Evolutionary conservation across 2,329 filamentous ascomycete species (phyloP), one percentile per base, ranked within the genome.

Genomic region (Chaetomium globosum): DNA sequence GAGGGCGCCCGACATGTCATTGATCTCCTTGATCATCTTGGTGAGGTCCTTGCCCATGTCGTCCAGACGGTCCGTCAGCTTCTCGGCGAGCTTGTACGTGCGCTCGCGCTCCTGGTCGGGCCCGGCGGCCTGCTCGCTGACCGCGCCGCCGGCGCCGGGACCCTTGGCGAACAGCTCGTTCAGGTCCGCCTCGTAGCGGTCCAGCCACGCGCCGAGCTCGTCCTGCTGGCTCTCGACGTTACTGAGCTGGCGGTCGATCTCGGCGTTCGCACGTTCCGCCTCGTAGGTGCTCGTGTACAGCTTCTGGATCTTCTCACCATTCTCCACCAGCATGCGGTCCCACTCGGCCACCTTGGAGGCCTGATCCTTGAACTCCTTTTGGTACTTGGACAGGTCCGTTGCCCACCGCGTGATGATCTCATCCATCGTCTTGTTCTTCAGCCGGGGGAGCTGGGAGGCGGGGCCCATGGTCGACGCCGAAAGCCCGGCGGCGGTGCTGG

Each of bases 341-440:
- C 96, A 99, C 53, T 86, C 84, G 13, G 93, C 90, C 16, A 98
- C 92, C 69, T 93, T 90, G 67, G 88, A 85, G 4, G 96, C 94
- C 76, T 98, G 93, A 39, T 89, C 85, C 75, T 96, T 93, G 80
- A 98, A 99, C 65, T 96, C 92, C 76, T 97, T 96, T 74, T 98
- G 94, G 75, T 99, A 97, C 74, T 96, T 96, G 61, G 93, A 90
- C 58, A 99, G 82, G 74, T 98, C 95, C 0, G 93, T 92, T 1
- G 95, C 95, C 95, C 95, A 99, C 36, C 93, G 88, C 4, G 92
- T 97, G 70, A 99, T 93, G 69, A 99, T 97, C 76, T 99, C 95
- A 74, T 99, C 95, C 91, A 99, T 97, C 0, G 94, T 97, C 80
- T 97, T 98, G 78, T 97, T 97, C 82, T 97, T 97, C 46, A 99